Evolutionary conservation across 139 green algal genomes (phyloP), one percentile per base, ranked within the genome.

Genomic region (Limnomonas spitsbergensis): DNA sequence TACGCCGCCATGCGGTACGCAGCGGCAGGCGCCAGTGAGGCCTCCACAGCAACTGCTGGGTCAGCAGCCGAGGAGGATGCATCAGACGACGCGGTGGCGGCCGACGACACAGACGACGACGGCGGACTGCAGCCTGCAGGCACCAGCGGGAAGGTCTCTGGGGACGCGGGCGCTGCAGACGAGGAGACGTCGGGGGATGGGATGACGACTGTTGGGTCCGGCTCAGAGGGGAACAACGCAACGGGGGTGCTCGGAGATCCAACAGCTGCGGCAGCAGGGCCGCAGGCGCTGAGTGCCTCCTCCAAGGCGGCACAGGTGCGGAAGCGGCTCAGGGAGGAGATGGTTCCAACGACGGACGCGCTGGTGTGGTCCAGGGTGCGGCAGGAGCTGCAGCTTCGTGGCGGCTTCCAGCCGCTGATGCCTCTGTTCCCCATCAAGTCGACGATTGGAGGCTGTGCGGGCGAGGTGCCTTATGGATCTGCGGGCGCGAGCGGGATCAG

Each of bases 401-500:
- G 82, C 20, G 80, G 78, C 26, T 89, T 89, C 67, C 29, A 84
- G 70, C 85, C 85, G 32, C 66, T 89, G 34, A 87, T 87, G 85
- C 40, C 32, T 24, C 78, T 87, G 29, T 87, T 84, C 66, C 85
- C 85, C 2, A 4, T 82, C 29, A 32, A 24, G 4, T 37, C 9
- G 29, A 24, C 7, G 7, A 6, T 6, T 9, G 9, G 42, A 27
- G 42, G 7, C 42, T 27, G 7, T 54, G 42, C 42, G 9, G 7
- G 7, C 42, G 9, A 6, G 6, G 42, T 54, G 42, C 56, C 26
- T 35, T 38, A 4, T 4, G 4, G 7, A 9, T 38, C 26, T 35
- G 56, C 4, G 26, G n/a, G 14, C 4, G 56, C 20, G 7, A 27
- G 56, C 56, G 56, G 56, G 20, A 27, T 69, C 20, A 9, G 4